Evolutionary conservation across 441 rosid genomes (phyloP).

Genomic region (Erysimum cheiri): DNA sequence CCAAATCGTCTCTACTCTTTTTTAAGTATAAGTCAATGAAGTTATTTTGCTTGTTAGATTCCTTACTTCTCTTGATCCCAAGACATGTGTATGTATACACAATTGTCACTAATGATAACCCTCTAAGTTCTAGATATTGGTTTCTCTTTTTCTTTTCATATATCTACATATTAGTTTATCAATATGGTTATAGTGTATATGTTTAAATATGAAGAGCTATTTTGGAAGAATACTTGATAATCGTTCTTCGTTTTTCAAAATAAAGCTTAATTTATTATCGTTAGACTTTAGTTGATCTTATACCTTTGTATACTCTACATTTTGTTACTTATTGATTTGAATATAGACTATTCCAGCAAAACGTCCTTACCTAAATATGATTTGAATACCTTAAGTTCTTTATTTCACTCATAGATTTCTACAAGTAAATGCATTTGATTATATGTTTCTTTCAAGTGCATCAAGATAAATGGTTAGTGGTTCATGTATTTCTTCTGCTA

Average conservation of each 20-base stretch:
- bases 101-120: background rate
- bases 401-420: background rate
- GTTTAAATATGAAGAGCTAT: background rate
- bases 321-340: slow-evolving; percentile 9
- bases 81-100: background rate
- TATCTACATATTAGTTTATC: background rate
- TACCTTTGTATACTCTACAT: slow-evolving; percentile 4
- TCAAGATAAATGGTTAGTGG: background rate
- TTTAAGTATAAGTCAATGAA: background rate
- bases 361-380: background rate
- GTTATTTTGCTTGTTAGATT: slow-evolving; percentile 20
- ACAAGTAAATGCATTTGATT: slow-evolving; percentile 2
- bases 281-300: background rate
- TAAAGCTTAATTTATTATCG: background rate
- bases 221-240: background rate
- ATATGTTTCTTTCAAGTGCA: slow-evolving; percentile 10
- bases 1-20: background rate
- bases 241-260: background rate
- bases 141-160: background rate
- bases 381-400: background rate
- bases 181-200: slow-evolving; percentile 4
- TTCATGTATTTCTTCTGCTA: slow-evolving; percentile 6
- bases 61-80: slow-evolving; percentile 11
- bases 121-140: background rate
- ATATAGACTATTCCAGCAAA: background rate